These are phyloP conservation scores for Leccinum pellstonianum DNA, from an alignment of 768 basidiomycete species.

Conservation along the genomic window DNA sequence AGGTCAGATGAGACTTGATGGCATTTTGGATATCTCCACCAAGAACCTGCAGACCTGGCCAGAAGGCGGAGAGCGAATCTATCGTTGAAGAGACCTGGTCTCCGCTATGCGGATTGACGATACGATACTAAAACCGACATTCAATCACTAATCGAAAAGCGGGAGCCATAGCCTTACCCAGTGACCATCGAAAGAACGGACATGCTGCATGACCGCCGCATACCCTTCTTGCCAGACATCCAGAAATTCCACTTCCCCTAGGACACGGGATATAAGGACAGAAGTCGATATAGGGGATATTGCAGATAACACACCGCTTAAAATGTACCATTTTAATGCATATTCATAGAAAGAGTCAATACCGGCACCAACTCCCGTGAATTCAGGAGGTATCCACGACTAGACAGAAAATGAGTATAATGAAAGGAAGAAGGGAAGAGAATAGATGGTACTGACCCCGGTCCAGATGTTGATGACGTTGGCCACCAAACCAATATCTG, in stretches of 20 bases:
- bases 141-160: constrained; percentile 2
- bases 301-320: constrained; percentile 56
- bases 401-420: constrained; percentile 12
- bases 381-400: constrained; percentile 76
- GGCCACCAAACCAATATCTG: constrained; percentile 80
- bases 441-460: constrained; percentile 53
- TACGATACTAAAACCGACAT: constrained; percentile 62
- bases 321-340: constrained; percentile 87
- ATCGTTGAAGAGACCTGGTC: constrained; percentile 73
- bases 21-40: constrained; percentile 86
- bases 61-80: constrained; percentile 96
- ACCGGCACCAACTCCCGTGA: constrained; percentile 87
- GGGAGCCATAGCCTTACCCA: constrained; percentile 52
- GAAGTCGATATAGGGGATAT: not conserved
- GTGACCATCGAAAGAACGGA: constrained; percentile 80
- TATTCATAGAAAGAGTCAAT: constrained; percentile 97
- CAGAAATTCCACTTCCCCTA: constrained; percentile 76
- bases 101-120: constrained; percentile 77
- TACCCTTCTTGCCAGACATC: constrained; percentile 87
- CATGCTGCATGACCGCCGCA: constrained; percentile 80
- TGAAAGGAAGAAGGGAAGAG: not conserved
- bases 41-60: constrained; percentile 93
- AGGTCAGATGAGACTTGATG: constrained; percentile 87
- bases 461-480: constrained; percentile 85
- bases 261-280: not conserved